phyloP scores from a whole-genome alignment of 495 filamentous ascomycete species.

The Xylona heveae region DNA sequence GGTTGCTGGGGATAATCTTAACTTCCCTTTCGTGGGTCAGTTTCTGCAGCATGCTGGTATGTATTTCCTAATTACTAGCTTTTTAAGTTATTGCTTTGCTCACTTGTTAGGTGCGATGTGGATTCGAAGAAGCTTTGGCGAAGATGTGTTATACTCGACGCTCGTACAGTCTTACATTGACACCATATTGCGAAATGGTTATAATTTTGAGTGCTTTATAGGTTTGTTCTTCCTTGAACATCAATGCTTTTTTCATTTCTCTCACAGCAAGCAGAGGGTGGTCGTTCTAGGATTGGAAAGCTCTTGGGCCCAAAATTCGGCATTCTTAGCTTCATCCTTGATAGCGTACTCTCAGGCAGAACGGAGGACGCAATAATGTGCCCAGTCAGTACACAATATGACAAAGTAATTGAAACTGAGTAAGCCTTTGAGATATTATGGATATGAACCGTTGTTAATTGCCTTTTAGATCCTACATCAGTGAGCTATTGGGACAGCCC shows the following conservation, averaged over 20 bases:
- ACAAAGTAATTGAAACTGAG: slow-evolving; percentile 96
- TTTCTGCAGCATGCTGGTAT: slow-evolving; percentile 82
- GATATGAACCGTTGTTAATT: slow-evolving; percentile 9
- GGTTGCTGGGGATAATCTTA: slow-evolving; percentile 88
- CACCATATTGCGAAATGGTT: slow-evolving; percentile 70
- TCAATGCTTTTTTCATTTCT: slow-evolving; percentile 4
- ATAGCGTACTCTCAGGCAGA: slow-evolving; percentile 71
- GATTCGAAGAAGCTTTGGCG: slow-evolving; percentile 81
- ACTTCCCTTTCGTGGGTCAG: slow-evolving; percentile 71
- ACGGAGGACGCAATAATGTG: slow-evolving; percentile 82
- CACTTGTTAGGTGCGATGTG: slow-evolving; percentile 60
- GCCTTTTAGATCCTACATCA: slow-evolving; percentile 52
- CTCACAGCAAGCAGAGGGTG: slow-evolving; percentile 36
- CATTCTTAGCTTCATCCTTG: slow-evolving; percentile 81
- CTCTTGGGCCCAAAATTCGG: slow-evolving; percentile 86
- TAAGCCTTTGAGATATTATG: slow-evolving; percentile 17
- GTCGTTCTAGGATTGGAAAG: slow-evolving; percentile 81
- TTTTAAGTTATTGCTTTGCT: background rate
- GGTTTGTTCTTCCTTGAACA: background rate
- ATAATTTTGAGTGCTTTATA: slow-evolving; percentile 92
- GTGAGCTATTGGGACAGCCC: slow-evolving; percentile 76
- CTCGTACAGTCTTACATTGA: slow-evolving; percentile 93
- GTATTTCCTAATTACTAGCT: slow-evolving; percentile 6
- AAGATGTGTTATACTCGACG: slow-evolving; percentile 74
- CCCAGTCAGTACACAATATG: slow-evolving; percentile 91